Evolutionary conservation across 306 rosid genomes (phyloP).

Genomic region (Citrullus amarus): DNA sequence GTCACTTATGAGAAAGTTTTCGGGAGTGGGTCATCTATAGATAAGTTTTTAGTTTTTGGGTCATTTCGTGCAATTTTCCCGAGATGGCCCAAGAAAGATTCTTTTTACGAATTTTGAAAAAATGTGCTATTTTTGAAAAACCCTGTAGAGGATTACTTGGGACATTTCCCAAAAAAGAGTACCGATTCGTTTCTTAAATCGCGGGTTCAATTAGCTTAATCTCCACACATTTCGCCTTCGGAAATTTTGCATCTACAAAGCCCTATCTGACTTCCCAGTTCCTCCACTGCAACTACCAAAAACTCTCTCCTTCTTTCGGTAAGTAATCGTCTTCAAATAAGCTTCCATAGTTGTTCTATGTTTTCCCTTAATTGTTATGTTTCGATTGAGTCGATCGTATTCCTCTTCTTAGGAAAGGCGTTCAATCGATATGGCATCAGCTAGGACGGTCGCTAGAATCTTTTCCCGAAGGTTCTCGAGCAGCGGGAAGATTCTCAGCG

Average conservation of each 20-base stretch:
- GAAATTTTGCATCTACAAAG: not conserved
- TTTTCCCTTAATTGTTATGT: not conserved
- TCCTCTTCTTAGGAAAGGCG: conserved; percentile 11
- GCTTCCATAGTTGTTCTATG: not conserved
- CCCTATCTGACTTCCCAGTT: not conserved
- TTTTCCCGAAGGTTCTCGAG: conserved; percentile 58
- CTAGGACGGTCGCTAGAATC: conserved; percentile 43
- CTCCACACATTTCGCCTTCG: not conserved
- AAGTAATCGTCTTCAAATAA: not conserved
- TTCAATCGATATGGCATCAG: conserved; percentile 38
- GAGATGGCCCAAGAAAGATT: too few relatives aligned
- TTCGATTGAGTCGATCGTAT: not conserved
- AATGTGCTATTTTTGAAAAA: too few relatives aligned
- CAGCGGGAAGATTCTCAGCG: conserved; percentile 60
- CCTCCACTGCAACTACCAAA: not conserved
- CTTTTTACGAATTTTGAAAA: too few relatives aligned
- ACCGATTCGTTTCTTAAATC: not conserved
- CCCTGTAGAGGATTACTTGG: too few relatives aligned
- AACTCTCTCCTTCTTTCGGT: not conserved
- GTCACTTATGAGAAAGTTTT: too few relatives aligned
- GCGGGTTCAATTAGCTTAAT: not conserved
- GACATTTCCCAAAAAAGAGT: too few relatives aligned
- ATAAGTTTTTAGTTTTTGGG: too few relatives aligned
- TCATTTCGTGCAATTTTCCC: too few relatives aligned
- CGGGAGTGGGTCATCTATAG: too few relatives aligned